phyloP scores from a whole-genome alignment of 805 yeast genomes.

The Lachancea mirantina region DNA sequence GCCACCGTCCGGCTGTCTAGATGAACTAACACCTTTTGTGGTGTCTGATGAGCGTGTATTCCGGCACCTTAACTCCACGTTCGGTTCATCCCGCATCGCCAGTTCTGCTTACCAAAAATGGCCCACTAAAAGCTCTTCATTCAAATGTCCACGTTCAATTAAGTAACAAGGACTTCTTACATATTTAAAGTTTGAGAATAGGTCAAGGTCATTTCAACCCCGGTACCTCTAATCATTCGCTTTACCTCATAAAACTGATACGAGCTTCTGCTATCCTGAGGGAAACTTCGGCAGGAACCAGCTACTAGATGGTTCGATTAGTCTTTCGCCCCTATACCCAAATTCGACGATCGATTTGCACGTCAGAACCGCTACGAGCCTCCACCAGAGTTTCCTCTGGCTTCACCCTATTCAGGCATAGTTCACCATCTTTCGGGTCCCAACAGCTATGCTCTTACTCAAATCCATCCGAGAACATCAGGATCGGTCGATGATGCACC shows the following conservation, averaged over 20 bases:
- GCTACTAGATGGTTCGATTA: constrained; percentile 40
- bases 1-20: constrained; percentile 49
- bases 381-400: constrained; percentile 42
- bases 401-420: constrained; percentile 41
- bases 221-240: constrained; percentile 38
- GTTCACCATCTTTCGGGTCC: constrained; percentile 42
- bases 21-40: constrained; percentile 40
- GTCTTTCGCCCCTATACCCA: constrained; percentile 40
- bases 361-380: constrained; percentile 42
- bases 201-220: constrained; percentile 35
- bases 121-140: constrained; percentile 41
- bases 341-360: constrained; percentile 40
- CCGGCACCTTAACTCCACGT: constrained; percentile 37
- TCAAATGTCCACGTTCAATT: constrained; percentile 37
- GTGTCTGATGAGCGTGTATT: constrained; percentile 40
- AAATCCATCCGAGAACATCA: constrained; percentile 36
- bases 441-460: constrained; percentile 40
- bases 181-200: constrained; percentile 39
- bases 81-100: constrained; percentile 42
- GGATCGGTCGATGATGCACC: constrained; percentile 37
- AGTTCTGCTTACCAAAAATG: constrained; percentile 42
- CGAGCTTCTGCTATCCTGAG: constrained; percentile 38
- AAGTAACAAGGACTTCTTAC: constrained; percentile 38
- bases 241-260: constrained; percentile 37
- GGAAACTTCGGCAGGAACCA: constrained; percentile 41